Base-by-base conservation (phyloP, 352 stramenopile species). In the Phytophthora ramorum region DNA sequence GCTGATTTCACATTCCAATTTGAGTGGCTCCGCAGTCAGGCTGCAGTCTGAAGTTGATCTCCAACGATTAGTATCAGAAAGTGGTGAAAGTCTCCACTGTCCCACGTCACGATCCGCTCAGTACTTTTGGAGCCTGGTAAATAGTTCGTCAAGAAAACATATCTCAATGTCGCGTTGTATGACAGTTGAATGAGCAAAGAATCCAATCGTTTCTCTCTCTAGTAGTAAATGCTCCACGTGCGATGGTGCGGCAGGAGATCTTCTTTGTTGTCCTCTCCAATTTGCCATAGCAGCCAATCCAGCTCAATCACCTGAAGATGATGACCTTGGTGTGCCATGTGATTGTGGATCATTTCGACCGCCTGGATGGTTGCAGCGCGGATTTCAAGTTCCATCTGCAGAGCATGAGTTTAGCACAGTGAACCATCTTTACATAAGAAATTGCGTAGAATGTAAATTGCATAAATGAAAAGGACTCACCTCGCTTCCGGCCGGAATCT, bases 221-320 rank as follows among this genome's bases (percentile, higher is more conserved):
- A 97, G 56, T 97, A 97, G 68, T 93, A 97, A 26, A 95, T 81
- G 44, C 83, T 96, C 19, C 89, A 77, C 40, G 86, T 95, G 46
- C 87, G 83, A 67, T 97, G 90, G 66, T 97, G 86, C 26, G 85
- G 83, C 51, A 79, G 58, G 38, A 96, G 62, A n/a, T 59, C n/a
- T 24, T 94, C 76, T 53, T 94, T 96, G 59, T 66, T 78, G 52
- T 85, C 65, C 48, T 97, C 90, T 3, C 90, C 90, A 60, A 87
- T 87, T 61, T 96, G 84, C 90, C 90, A 97, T 7, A 97, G 71
- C 24, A 94, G 58, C 90, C 90, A 97, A 70, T 97, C 90, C 19
- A 96, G 79, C 58, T 96, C 87, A 37, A 92, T 83, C 20, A 96
- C 83, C 30, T 87, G 78, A 14, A 91, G 79, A 8, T 37, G 26